phyloP scores from a whole-genome alignment of 2,329 filamentous ascomycete genomes.

The Cladophialophora immunda region DNA sequence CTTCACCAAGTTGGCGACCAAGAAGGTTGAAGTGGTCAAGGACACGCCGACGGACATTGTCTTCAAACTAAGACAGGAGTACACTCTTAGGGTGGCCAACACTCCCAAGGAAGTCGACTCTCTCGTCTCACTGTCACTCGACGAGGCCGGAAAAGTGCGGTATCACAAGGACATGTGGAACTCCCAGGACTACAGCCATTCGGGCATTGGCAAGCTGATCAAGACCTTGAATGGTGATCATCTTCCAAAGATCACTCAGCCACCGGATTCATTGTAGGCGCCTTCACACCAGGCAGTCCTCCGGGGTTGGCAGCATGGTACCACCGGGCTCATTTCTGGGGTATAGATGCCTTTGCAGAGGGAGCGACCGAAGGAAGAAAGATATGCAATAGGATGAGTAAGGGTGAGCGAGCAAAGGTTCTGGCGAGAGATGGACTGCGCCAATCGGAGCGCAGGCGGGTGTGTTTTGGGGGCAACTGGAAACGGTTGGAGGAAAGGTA shows the following conservation, averaged over 20 bases:
- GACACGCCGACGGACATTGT: conserved; percentile 51
- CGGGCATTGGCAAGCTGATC: conserved; percentile 56
- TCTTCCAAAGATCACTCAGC: conserved; percentile 54
- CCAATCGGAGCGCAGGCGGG: not conserved
- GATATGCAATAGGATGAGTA: conserved; percentile 3
- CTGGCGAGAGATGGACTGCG: not conserved
- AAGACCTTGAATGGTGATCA: conserved; percentile 61
- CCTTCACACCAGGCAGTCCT: not conserved
- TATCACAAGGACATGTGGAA: conserved; percentile 63
- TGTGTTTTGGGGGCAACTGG: not conserved
- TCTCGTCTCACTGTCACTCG: conserved; percentile 52
- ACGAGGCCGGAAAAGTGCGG: conserved; percentile 52
- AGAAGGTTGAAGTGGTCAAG: conserved; percentile 54
- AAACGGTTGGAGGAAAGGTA: not conserved
- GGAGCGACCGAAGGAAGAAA: not conserved
- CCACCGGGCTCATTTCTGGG: not conserved
- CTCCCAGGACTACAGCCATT: conserved; percentile 58
- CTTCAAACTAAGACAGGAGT: conserved; percentile 60
- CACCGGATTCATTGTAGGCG: conserved; percentile 42
- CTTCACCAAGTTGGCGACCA: conserved; percentile 45
- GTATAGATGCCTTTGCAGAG: not conserved
- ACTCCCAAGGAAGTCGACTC: conserved; percentile 51
- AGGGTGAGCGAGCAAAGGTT: conserved; percentile 5
- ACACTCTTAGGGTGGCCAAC: conserved; percentile 52
- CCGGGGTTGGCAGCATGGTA: not conserved